These are phyloP conservation scores for Tuber magnatum DNA, from an alignment of 495 filamentous ascomycete genomes.

Conservation along the genomic window DNA sequence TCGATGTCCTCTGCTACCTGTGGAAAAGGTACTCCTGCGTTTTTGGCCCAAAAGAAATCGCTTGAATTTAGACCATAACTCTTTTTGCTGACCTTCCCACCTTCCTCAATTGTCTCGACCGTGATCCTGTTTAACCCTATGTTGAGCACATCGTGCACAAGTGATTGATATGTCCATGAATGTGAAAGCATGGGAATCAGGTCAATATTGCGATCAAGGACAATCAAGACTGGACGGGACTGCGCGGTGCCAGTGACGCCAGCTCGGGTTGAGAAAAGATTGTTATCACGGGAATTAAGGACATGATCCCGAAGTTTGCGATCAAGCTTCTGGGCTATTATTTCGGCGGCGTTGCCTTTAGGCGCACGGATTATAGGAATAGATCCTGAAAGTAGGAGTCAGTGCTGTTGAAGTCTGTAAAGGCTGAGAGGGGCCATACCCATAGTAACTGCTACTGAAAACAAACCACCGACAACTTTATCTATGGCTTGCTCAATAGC, in stretches of 20 bases:
- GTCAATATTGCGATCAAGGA: conserved; percentile 85
- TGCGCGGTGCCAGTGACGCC: conserved; percentile 26
- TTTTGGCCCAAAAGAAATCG: conserved; percentile 96
- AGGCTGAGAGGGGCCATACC: conserved; percentile 48
- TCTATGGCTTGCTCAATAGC: conserved; percentile 81
- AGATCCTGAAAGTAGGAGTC: conserved; percentile 49
- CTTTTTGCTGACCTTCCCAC: conserved; percentile 60
- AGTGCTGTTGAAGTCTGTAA: conserved; percentile 7
- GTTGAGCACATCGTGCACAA: conserved; percentile 87
- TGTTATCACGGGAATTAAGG: conserved; percentile 80
- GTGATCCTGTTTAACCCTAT: conserved; percentile 97
- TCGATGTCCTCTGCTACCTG: conserved; percentile 96
- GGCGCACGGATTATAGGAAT: conserved; percentile 93
- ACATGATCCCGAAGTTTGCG: conserved; percentile 94
- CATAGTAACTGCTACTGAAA: conserved; percentile 96
- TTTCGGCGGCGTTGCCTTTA: conserved; percentile 84
- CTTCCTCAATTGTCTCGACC: conserved; percentile 74
- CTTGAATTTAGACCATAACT: conserved; percentile 82
- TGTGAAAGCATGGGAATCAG: conserved; percentile 97
- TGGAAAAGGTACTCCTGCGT: conserved; percentile 87
- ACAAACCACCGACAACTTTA: conserved; percentile 85
- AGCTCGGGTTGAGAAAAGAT: conserved; percentile 37
- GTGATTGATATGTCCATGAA: conserved; percentile 96
- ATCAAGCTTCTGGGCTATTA: conserved; percentile 88
- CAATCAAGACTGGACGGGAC: conserved; percentile 45